Conservation (phyloP, 176 grass and related monocot species). For the Carex pumila region DNA sequence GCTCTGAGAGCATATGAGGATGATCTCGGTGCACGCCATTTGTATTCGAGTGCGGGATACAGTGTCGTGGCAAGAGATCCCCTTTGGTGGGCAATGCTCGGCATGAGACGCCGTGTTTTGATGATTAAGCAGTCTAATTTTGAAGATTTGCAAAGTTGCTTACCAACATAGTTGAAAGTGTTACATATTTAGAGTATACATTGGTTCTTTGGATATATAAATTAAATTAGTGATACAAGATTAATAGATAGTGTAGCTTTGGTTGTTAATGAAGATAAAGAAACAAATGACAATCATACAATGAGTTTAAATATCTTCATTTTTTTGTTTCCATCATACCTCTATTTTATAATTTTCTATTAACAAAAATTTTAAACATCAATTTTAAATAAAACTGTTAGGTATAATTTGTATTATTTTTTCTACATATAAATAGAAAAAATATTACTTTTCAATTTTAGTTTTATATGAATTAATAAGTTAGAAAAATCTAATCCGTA, state of each 20-base stretch:
- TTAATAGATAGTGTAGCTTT: background rate
- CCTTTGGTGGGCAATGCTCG: conserved; percentile 55
- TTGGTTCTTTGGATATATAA: background rate
- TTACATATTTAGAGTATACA: background rate
- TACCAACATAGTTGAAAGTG: background rate
- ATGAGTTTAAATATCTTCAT: background rate
- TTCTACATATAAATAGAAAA: too few species aligned
- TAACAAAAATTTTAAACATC: too few species aligned
- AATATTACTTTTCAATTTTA: too few species aligned
- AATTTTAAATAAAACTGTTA: too few species aligned
- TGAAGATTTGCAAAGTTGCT: conserved; percentile 1
- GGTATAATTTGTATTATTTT: too few species aligned
- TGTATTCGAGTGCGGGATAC: conserved; percentile 74
- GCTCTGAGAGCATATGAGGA: conserved; percentile 74
- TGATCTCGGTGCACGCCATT: conserved; percentile 37
- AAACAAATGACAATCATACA: background rate
- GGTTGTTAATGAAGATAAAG: background rate
- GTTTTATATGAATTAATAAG: too few species aligned
- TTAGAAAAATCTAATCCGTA: too few species aligned
- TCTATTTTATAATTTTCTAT: too few species aligned
- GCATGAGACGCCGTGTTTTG: conserved; percentile 56
- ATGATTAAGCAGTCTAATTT: conserved; percentile 57
- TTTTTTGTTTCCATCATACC: too few species aligned
- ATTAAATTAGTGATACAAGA: background rate
- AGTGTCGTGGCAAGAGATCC: conserved; percentile 53